These are phyloP conservation scores for Wickerhamiella qilinensis DNA, from an alignment of 805 yeast genomes.

Conservation along the genomic window DNA sequence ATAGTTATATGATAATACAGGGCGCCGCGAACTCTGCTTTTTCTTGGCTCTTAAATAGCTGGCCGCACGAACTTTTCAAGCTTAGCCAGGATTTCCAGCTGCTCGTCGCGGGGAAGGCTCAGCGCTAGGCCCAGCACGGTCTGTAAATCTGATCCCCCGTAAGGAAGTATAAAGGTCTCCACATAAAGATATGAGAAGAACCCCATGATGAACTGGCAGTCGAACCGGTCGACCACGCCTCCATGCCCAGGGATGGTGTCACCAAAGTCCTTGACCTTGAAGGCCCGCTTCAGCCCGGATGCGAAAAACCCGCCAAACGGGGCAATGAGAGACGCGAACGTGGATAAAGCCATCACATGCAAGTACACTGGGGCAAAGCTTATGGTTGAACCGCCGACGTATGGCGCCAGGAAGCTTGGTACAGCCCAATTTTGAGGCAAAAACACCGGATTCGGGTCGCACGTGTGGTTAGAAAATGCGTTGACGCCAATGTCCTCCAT, in stretches of 20 bases:
- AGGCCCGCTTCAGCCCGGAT: constrained; percentile 91
- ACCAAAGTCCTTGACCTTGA: constrained; percentile 93
- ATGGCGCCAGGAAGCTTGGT: constrained; percentile 48
- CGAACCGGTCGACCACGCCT: constrained; percentile 93
- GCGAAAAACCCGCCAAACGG: constrained; percentile 99
- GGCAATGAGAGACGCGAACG: constrained; percentile 92
- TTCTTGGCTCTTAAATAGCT: neutral
- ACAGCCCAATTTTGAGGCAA: constrained; percentile 60
- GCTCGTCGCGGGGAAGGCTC: neutral
- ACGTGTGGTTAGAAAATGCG: constrained; percentile 44
- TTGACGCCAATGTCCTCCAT: constrained; percentile 41
- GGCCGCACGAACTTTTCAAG: constrained; percentile 1
- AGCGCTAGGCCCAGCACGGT: constrained; percentile 53
- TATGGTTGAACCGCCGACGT: constrained; percentile 18
- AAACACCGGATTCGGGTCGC: constrained; percentile 84
- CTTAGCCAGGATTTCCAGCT: neutral
- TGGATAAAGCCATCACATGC: constrained; percentile 73
- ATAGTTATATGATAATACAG: too few species aligned
- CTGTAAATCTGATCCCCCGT: constrained; percentile 35
- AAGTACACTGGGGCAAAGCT: constrained; percentile 74
- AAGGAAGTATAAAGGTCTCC: constrained; percentile 72
- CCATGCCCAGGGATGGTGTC: constrained; percentile 99
- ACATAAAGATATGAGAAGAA: constrained; percentile 82
- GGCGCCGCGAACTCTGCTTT: too few species aligned
- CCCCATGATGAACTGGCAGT: constrained; percentile 97